Conservation (phyloP, 495 filamentous ascomycete species). For the Aspergillus hancockii region DNA sequence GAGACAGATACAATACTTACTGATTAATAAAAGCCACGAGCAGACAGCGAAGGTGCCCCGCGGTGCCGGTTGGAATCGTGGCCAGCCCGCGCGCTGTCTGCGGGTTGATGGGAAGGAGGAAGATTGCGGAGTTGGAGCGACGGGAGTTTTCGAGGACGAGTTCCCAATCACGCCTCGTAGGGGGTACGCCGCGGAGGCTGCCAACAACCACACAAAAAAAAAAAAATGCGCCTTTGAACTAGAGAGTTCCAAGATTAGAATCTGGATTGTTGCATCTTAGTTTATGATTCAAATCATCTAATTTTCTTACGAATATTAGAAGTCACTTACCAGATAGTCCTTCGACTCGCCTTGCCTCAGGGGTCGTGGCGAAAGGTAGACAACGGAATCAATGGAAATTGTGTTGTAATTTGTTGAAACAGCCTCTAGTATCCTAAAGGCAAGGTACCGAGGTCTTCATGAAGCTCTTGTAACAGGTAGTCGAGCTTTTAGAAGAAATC, state of each 20-base stretch:
- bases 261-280: not conserved
- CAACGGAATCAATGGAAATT: not conserved
- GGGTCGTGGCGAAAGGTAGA: slow-evolving; percentile 1
- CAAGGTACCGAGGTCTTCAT: not conserved
- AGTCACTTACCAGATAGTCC: slow-evolving; percentile 7
- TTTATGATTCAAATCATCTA: slow-evolving; percentile 2
- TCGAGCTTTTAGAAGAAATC: not conserved
- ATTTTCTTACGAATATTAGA: not conserved
- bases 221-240: slow-evolving; percentile 10
- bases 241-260: slow-evolving; percentile 3
- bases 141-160: slow-evolving; percentile 31
- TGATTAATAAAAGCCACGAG: slow-evolving; percentile 22
- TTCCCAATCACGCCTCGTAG: slow-evolving; percentile 28
- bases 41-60: slow-evolving; percentile 30
- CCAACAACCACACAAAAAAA: slow-evolving; percentile 20
- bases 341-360: not conserved
- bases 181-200: slow-evolving; percentile 23
- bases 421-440: not conserved
- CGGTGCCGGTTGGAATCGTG: slow-evolving; percentile 36
- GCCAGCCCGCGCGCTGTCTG: slow-evolving; percentile 36
- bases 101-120: slow-evolving; percentile 34
- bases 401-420: not conserved
- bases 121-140: slow-evolving; percentile 26
- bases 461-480: not conserved
- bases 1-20: slow-evolving; percentile 18